Evolutionary conservation across 805 yeast genomes (phyloP), one percentile per base, ranked within the genome.

Genomic region (Pichia cabralensis): DNA sequence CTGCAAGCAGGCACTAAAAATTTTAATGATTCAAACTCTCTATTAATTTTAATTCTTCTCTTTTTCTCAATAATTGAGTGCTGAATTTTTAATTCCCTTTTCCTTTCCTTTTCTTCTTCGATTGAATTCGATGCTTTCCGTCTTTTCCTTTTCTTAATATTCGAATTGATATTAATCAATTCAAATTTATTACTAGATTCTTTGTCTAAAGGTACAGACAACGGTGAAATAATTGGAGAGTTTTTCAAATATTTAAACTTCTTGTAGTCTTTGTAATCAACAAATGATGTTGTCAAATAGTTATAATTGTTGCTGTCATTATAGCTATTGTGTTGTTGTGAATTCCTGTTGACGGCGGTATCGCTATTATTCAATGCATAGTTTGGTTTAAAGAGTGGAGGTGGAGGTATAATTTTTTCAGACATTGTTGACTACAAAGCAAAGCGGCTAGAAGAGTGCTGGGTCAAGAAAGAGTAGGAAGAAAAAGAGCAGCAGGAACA

Each of bases 31-130:
- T 81, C 92, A 50, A 81, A 83, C 55, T 83, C 92, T 35, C 86
- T 62, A 54, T 83, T 83, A 65, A 83, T 80, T 50, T 80, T 80
- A 34, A 78, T 70, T 40, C 94, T 61, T 45, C 94, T 65, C 46
- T 82, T 71, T 48, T 83, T 79, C 54, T 83, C 94, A 39, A 83
- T 83, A 26, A 80, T 76, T 3, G 86, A 76, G 53, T 83, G 94
- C 12, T 76, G 76, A 9, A 67, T 61, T 44, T 69, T 72, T 28
- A 72, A 61, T 28, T 71, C 74, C 37, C 64, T 61, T 36, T 68
- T 62, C 42, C 56, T 55, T 30, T 64, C 73, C 5, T 59, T 15
- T 33, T 53, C 61, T 22, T 51, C 58, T 26, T 52, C 47, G 26
- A 45, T 47, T 17, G 41, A 23, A 12, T 44, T 37, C 4, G 53